phyloP scores from a whole-genome alignment of 768 basidiomycete genomes.

The Pleurotus sapidus region DNA sequence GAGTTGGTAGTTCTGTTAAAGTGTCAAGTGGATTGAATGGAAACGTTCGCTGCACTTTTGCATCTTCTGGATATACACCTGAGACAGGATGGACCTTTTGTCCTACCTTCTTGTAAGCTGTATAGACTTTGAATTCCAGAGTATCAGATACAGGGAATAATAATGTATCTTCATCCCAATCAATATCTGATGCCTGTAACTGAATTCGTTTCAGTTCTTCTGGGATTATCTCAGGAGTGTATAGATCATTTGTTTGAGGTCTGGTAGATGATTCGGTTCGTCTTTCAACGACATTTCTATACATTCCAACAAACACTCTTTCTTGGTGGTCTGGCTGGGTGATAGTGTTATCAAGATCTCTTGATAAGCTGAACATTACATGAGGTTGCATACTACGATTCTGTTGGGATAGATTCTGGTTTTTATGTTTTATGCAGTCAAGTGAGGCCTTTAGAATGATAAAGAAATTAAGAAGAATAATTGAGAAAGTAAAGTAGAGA shows the following conservation, averaged over 20 bases:
- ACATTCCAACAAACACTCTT: no score
- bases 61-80: slow-evolving; percentile 14
- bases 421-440: no score
- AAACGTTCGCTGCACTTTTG: slow-evolving; percentile 6
- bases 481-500: no score
- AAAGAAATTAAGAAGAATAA: no score
- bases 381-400: no score
- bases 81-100: slow-evolving; percentile 23
- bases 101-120: slow-evolving; percentile 14
- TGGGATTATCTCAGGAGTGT: neutral
- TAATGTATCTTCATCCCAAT: neutral
- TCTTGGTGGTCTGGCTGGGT: no score
- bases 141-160: neutral
- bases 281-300: no score
- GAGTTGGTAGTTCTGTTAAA: slow-evolving; percentile 13
- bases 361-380: no score
- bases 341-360: no score
- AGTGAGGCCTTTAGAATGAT: no score
- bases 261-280: no score
- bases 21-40: slow-evolving; percentile 22
- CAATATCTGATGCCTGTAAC: neutral
- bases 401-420: no score
- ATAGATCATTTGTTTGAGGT: neutral
- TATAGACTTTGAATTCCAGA: slow-evolving; percentile 1
- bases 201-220: neutral